Evolutionary conservation across 768 basidiomycete genomes (phyloP), one percentile per base, ranked within the genome.

Genomic region (Butyriboletus loyo): DNA sequence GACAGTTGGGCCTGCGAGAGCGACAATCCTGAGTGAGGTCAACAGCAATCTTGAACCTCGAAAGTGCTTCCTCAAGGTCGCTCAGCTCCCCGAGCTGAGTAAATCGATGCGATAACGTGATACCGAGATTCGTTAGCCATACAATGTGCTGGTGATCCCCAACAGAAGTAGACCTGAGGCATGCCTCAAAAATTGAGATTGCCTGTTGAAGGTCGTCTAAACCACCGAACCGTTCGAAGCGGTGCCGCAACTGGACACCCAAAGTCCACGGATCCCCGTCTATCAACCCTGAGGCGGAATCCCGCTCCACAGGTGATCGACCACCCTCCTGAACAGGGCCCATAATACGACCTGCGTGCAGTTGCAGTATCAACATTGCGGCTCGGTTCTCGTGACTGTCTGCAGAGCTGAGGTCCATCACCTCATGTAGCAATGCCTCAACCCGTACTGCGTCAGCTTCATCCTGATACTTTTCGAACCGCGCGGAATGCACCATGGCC

Each of bases 61-160:
- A 47, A 17, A 56, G 34, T 10, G 56, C 48, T 3, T 31, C 15
- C 10, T 51, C 46, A 3, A 57, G 35, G 13, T 57, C 56, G 5
- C 1, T 11, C 1, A 31, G 11, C 7, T 44, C 27, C 21, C 36
- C 43, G 9, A 39, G n/a, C n/a, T n/a, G n/a, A n/a, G n/a, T n/a
- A n/a, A n/a, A n/a, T n/a, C n/a, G n/a, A n/a, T n/a, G n/a, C n/a
- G n/a, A n/a, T n/a, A n/a, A n/a, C n/a, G n/a, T n/a, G n/a, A n/a
- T n/a, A n/a, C n/a, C n/a, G n/a, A n/a, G n/a, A n/a, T n/a, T n/a
- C n/a, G n/a, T n/a, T n/a, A n/a, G n/a, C n/a, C n/a, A n/a, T n/a
- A n/a, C n/a, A n/a, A n/a, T n/a, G n/a, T n/a, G n/a, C n/a, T n/a
- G n/a, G n/a, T n/a, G n/a, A n/a, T n/a, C n/a, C n/a, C n/a, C n/a